Evolutionary conservation across 345 rosid genomes (phyloP), one percentile per base, ranked within the genome.

Genomic region (Kandelia obovata): DNA sequence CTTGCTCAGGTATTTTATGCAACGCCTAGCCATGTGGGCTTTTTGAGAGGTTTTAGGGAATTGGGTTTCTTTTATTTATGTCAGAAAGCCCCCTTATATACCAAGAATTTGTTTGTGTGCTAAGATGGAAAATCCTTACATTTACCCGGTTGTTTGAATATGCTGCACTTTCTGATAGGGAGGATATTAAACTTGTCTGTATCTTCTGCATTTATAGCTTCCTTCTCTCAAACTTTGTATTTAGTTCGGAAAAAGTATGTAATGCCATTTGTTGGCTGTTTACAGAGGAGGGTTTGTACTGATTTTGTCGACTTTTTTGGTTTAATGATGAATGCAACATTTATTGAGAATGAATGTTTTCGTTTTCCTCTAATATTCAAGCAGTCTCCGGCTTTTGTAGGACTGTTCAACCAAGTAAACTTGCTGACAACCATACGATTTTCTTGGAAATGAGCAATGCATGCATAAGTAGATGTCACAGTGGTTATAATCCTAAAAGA

Each of bases 371-470:
- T 43, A 7, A 19, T 56, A 35, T 66, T 69, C 68, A 30, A 10
- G 71, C 74, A 75, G 76, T 61, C 13, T 66, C 58, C 58, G 61
- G 77, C 72, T 74, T 80, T 66, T 67, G 71, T 66, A 69, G 75
- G 66, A 66, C 58, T 57, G 55, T 73, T 75, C 71, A 73, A 64
- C 83, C 78, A 21, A 76, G 53, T 17, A 63, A 69, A 68, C 64
- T 65, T 28, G 60, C 64, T 31, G 34, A 62, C 61, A 67, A 67
- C 64, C 67, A 26, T 62, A 66, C 73, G 65, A 66, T 79, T 70
- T 70, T 73, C 34, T 76, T 84, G 64, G 78, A 73, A 68, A 79
- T 82, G 81, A 78, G 81, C 66, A 82, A 77, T 71, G 82, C 67
- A 71, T 78, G 74, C 69, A 13, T 80, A 23, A 53, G 75, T 57